Conservation (phyloP, 208 protist genomes). For the Kentomonas sorsogonicus region DNA sequence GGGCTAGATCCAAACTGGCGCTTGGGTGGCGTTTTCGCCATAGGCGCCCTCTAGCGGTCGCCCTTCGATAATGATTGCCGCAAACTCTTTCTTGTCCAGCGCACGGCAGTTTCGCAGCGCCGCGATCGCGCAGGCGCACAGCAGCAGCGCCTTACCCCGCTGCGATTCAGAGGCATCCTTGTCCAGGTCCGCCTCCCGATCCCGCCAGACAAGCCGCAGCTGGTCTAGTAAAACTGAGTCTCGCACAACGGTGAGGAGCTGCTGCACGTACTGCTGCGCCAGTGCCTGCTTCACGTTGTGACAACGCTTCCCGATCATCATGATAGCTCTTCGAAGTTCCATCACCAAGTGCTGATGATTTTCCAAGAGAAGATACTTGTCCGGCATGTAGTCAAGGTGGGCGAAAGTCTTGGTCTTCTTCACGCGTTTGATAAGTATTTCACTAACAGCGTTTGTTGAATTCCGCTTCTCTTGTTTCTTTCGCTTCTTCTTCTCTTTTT, state of each 20-base stretch:
- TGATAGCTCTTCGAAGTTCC: conserved; percentile 43
- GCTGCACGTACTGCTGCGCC: conserved; percentile 48
- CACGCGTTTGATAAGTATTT: too few species aligned
- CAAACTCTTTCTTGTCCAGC: conserved; percentile 25
- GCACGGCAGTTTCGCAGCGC: conserved; percentile 51
- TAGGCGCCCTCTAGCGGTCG: conserved; percentile 20
- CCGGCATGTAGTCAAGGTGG: conserved; percentile 23
- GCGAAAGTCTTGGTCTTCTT: conserved; percentile 12
- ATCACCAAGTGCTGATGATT: conserved; percentile 50
- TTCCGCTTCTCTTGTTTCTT: conserved; percentile 6
- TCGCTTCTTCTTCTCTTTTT: conserved; percentile 26
- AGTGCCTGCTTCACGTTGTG: conserved; percentile 32
- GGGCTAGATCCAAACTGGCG: conserved; percentile 23
- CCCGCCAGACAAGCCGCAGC: conserved; percentile 34
- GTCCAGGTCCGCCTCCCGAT: conserved; percentile 25
- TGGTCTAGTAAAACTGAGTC: conserved; percentile 53
- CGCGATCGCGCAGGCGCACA: conserved; percentile 33
- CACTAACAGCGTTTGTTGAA: too few species aligned
- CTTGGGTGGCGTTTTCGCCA: conserved; percentile 24
- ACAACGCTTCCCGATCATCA: conserved; percentile 21
- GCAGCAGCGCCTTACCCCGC: conserved; percentile 23
- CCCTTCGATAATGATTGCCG: conserved; percentile 21
- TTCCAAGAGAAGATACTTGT: conserved; percentile 33
- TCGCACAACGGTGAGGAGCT: conserved; percentile 42
- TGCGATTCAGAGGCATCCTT: conserved; percentile 23